These are phyloP conservation scores for Suhomyces yuchorum DNA, from an alignment of 1,139 yeast species.

Conservation along the genomic window DNA sequence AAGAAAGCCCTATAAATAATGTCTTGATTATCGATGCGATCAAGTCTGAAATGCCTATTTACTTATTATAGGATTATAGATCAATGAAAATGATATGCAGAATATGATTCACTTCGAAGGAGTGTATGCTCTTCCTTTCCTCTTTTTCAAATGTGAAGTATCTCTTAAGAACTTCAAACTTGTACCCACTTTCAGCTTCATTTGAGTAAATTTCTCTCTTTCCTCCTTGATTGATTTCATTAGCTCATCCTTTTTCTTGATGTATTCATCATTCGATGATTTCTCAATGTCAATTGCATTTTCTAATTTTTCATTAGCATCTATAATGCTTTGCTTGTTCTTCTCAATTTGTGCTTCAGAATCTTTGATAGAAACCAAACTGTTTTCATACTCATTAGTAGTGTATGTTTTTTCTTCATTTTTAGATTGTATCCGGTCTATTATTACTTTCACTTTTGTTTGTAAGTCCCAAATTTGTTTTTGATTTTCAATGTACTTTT, in stretches of 20 bases:
- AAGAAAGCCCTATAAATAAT: conserved; percentile 83
- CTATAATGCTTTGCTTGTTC: conserved; percentile 31
- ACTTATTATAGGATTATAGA: conserved; percentile 30
- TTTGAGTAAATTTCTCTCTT: conserved; percentile 25
- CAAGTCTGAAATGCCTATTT: conserved; percentile 76
- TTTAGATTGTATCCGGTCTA: conserved; percentile 39
- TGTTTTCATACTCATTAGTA: conserved; percentile 63
- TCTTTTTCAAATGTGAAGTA: conserved; percentile 46
- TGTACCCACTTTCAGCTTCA: conserved; percentile 35
- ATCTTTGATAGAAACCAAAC: conserved; percentile 56
- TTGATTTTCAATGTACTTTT: conserved; percentile 30
- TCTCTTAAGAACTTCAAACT: conserved; percentile 42
- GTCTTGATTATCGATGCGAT: conserved; percentile 74
- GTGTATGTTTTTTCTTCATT: conserved; percentile 65
- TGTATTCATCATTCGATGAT: conserved; percentile 26
- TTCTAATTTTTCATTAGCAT: conserved; percentile 32
- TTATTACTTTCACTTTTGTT: conserved; percentile 39
- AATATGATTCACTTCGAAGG: conserved; percentile 26
- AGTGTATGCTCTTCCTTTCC: conserved; percentile 46
- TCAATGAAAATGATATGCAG: too few relatives aligned
- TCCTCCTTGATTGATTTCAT: conserved; percentile 29
- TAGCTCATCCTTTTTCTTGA: conserved; percentile 25
- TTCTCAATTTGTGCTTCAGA: conserved; percentile 45
- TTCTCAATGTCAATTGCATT: conserved; percentile 27
- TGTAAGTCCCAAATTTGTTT: conserved; percentile 42